Evolutionary conservation across 805 yeast species (phyloP), one percentile per base, ranked within the genome.

Genomic region (Lachancea cidri): DNA sequence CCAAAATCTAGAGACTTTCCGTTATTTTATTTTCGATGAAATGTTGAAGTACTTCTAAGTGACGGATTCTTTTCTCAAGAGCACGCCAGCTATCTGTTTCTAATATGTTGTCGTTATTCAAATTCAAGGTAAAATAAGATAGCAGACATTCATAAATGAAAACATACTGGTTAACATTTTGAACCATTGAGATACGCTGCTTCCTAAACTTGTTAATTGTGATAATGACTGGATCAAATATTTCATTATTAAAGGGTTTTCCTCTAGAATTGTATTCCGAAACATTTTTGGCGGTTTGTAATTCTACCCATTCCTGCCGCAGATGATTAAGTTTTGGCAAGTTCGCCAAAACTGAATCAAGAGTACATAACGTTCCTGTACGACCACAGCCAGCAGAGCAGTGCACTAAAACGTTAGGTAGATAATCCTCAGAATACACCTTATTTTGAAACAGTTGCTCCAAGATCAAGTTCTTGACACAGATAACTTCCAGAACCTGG

Each of bases 351-450:
- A 72, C 68, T 0, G 81, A 71, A 54, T 86, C 94, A 17, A 83
- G 65, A 1, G 87, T 77, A 46, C 88, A 78, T 56, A 81, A 83
- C 1, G 96, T 85, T 2, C 98, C 98, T 0, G 98, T 87, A 43
- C 98, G 70, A 15, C 98, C 98, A 57, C 95, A 88, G 0, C 98
- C 98, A 1, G 98, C 98, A 5, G 96, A 86, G 57, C 98, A 91
- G 63, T 91, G 98, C 18, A 84, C 85, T 35, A 87, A 58, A 4
- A 80, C 72, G 17, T 86, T 84, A 0, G 72, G 63, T 1, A 66
- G 58, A n/a, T 57, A 66, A 49, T 34, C 52, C 5, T 51, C 43
- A 5, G 46, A 33, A 33, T 42, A 44, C n/a, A 45, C 38, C 11
- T 48, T 35, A 14, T 33, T 38, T 6, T 42, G 39, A 17, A 41